phyloP scores from a whole-genome alignment of 306 rosid genomes.

The Echinosophora koreensis region DNA sequence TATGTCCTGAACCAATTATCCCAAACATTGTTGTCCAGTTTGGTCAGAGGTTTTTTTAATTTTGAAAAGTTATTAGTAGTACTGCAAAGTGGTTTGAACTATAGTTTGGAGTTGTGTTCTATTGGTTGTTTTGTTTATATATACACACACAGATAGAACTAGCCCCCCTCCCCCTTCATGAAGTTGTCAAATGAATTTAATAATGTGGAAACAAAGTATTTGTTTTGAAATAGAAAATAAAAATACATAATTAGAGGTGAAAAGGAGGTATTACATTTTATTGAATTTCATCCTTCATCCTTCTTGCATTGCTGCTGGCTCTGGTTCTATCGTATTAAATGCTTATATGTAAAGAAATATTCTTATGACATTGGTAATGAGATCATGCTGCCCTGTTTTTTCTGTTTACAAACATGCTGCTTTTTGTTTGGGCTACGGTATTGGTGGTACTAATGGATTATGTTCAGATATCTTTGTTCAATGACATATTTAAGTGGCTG shows the following conservation, averaged over 20 bases:
- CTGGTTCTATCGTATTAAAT: neutral
- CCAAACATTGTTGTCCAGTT: conserved; percentile 3
- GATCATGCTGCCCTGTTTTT: conserved; percentile 10
- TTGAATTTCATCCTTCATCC: neutral
- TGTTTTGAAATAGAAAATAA: neutral
- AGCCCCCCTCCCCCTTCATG: neutral
- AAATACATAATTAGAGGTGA: neutral
- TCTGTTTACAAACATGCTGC: conserved; percentile 1
- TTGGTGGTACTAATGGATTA: too few relatives aligned
- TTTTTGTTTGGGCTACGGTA: neutral
- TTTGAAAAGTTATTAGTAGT: neutral
- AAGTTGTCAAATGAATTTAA: conserved; percentile 19
- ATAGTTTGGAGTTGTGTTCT: conserved; percentile 21
- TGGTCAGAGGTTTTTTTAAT: conserved; percentile 2
- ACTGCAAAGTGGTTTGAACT: conserved; percentile 27
- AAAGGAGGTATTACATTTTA: conserved; percentile 19
- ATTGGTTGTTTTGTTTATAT: neutral
- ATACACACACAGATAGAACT: neutral
- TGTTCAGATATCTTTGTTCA: too few relatives aligned
- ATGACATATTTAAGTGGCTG: too few relatives aligned
- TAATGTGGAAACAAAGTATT: neutral
- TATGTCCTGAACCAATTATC: conserved; percentile 16
- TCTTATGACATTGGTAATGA: conserved; percentile 18
- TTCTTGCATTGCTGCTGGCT: neutral
- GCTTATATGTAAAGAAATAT: conserved; percentile 1